Evolutionary conservation across 1,139 yeast species (phyloP), one percentile per base, ranked within the genome.

Genomic region (Lodderomyces parapsilosis): DNA sequence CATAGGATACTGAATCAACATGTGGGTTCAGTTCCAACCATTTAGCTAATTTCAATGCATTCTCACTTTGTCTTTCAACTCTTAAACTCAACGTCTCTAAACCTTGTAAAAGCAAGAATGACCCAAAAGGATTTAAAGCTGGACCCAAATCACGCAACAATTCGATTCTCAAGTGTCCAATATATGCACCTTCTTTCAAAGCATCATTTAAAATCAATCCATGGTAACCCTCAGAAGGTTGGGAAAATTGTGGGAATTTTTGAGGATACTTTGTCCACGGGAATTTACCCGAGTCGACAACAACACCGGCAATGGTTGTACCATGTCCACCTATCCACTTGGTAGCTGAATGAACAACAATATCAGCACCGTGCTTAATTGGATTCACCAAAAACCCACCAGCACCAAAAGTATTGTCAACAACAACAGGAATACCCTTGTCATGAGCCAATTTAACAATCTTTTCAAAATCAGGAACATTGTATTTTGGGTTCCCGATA

Each of bases 241-340:
- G 66, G 31, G 91, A 84, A 62, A 90, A 86, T 65, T 90, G 96
- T 40, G 97, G 96, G 75, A 76, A 91, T 65, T 84, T 87, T 60
- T 83, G 83, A 41, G 95, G 94, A 69, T 87, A 79, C 51, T 88
- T 78, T 48, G 78, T 73, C 93, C 96, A 93, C 56, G 93, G 94
- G 76, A 93, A 93, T 49, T 85, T 88, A 55, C 97, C 97, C 35
- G 90, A 80, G 65, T 87, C 97, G 43, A 93, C 77, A 52, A 93
- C 76, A 43, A 84, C 88, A 71, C 99, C 99, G 42, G 88, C 97
- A 64, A 93, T 83, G 42, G 97, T 87, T 47, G 90, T 90, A 60
- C 98, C 98, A 63, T 91, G 98, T 49, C 97, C 99, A 53, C 96
- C 96, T 55, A 93, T 90, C 96, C 97, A 93, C 68, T 93, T 93